These are phyloP conservation scores for Phaeoacremonium minimum DNA, from an alignment of 2,329 filamentous ascomycete genomes.

Conservation along the genomic window DNA sequence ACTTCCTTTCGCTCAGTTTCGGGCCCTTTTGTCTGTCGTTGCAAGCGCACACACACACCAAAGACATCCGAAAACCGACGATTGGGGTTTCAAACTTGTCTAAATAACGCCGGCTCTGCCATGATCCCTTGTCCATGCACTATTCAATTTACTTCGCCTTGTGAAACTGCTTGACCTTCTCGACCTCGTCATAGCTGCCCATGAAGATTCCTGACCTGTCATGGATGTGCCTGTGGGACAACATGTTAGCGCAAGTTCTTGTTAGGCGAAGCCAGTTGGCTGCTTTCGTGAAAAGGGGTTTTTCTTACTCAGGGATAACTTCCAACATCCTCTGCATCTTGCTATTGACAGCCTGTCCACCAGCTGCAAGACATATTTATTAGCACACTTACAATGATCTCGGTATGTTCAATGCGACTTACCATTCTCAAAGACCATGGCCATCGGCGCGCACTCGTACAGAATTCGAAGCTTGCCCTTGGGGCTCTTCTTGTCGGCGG, in stretches of 20 bases:
- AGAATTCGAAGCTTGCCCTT: constrained; percentile 97
- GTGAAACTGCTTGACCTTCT: constrained; percentile 87
- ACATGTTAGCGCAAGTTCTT: background rate
- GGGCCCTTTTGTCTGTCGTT: too few species aligned
- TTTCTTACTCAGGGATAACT: constrained; percentile 64
- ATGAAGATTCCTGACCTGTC: constrained; percentile 95
- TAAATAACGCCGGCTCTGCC: too few species aligned
- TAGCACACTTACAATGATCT: too few species aligned
- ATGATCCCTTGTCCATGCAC: too few species aligned
- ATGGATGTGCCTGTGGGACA: constrained; percentile 67
- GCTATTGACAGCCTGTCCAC: constrained; percentile 87
- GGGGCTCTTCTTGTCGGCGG: constrained; percentile 94
- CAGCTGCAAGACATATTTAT: constrained; percentile 53
- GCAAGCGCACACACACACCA: too few species aligned
- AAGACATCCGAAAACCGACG: too few species aligned
- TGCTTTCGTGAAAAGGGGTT: too few species aligned
- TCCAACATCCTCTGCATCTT: constrained; percentile 88
- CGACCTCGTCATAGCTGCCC: constrained; percentile 89
- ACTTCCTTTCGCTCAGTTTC: too few species aligned
- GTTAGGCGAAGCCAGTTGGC: background rate
- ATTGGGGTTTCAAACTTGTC: too few species aligned
- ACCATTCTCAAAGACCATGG: constrained; percentile 98
- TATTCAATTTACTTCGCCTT: constrained; percentile 40
- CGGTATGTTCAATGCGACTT: too few species aligned
- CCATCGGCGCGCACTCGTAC: constrained; percentile 99